Evolutionary conservation across 2,329 filamentous ascomycete genomes (phyloP), one percentile per base, ranked within the genome.

Genomic region (Aspergillus jensenii): DNA sequence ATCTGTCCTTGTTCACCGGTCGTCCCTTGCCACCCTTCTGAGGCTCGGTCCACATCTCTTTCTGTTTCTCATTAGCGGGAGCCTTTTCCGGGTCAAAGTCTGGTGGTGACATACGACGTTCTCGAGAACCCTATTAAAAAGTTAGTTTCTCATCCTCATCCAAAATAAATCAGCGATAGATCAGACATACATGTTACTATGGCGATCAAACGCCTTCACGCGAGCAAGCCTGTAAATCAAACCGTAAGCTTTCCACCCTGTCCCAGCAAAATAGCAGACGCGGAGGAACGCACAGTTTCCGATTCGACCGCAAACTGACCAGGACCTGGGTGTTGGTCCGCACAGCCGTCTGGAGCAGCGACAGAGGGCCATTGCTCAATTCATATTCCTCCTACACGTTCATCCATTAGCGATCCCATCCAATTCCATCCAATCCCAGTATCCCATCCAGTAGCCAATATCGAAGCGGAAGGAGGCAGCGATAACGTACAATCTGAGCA

Each of bases 21-120:
- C 92, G 93, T 82, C 93, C 95, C 65, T 93, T 93, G 65, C 88
- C 89, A 21, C 90, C 87, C 71, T 90, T 83, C 49, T 93, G 92
- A 56, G 90, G 95, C 80, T 99, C 95, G 9, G 93, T 97, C 95
- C 95, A 99, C 93, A 99, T 98, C 81, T 99, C 95, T 83, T 96
- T 96, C 56, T 58, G 51, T 19, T 11, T 19, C 21, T 56, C 11
- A 39, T 56, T 49, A 56, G 46, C 39, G 25, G 11, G 14, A 2
- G 6, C 15, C 21, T 37, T 8, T 43, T 27, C 3, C 2, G 17
- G 17, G 17, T 53, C 9, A 8, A 14, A 23, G 14, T 14, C 33
- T 14, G 31, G 12, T 19, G 6, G 14, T 37, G 11, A 55, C 56
- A 41, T 58, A 58, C 56, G 44, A 96, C 92, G 67, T 96, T 96